These are phyloP conservation scores for Leishmania gerbilli DNA, from an alignment of 208 protist genomes.

Conservation along the genomic window DNA sequence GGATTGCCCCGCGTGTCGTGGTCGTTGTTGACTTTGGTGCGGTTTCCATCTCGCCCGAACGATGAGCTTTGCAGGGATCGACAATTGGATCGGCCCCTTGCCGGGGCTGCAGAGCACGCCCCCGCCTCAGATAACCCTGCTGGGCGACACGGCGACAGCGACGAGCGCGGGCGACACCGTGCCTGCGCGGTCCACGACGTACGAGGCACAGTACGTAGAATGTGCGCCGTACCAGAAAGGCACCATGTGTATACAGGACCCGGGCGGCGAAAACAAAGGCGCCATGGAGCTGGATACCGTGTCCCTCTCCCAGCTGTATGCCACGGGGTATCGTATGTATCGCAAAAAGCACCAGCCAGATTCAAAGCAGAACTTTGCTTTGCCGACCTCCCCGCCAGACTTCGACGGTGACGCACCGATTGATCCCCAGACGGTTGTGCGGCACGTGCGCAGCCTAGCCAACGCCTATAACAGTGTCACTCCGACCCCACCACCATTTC, in stretches of 20 bases:
- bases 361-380: slow-evolving; percentile 25
- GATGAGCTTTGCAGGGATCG: slow-evolving; percentile 29
- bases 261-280: slow-evolving; percentile 34
- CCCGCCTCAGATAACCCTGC: slow-evolving; percentile 36
- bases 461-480: slow-evolving; percentile 48
- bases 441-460: slow-evolving; percentile 72
- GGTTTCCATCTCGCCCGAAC: neutral
- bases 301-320: slow-evolving; percentile 70
- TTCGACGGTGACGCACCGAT: slow-evolving; percentile 75
- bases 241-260: slow-evolving; percentile 71
- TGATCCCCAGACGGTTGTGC: slow-evolving; percentile 58
- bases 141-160: slow-evolving; percentile 42
- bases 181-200: slow-evolving; percentile 66
- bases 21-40: too few relatives aligned
- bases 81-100: slow-evolving; percentile 34
- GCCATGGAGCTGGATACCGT: slow-evolving; percentile 44
- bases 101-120: slow-evolving; percentile 16
- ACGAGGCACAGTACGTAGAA: slow-evolving; percentile 60
- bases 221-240: slow-evolving; percentile 49
- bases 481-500: slow-evolving; percentile 60
- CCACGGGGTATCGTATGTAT: slow-evolving; percentile 58
- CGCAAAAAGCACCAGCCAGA: slow-evolving; percentile 38
- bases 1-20: neutral
- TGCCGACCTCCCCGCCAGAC: slow-evolving; percentile 68
- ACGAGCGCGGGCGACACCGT: slow-evolving; percentile 45